Evolutionary conservation across 331 rosid genomes (phyloP).

Genomic region (Phaseolus coccineus): DNA sequence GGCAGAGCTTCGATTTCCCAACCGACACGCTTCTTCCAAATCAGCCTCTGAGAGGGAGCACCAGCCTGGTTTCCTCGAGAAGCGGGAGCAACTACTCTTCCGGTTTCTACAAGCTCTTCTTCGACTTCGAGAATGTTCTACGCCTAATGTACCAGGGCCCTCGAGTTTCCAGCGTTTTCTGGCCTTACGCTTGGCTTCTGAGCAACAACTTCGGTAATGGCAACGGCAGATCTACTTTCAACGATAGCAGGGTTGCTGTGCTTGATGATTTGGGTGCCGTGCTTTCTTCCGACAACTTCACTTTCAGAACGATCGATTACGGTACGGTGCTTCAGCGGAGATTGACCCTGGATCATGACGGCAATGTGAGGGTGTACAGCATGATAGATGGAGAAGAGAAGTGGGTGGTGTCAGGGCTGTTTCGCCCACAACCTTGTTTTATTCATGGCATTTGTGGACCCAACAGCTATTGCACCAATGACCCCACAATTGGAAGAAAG

Average conservation of each 20-base stretch:
- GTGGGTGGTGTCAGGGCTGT: background rate
- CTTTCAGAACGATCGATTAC: background rate
- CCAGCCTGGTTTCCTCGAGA: slow-evolving; percentile 25
- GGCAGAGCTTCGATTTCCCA: slow-evolving; percentile 23
- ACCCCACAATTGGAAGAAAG: slow-evolving; percentile 38
- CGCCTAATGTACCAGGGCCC: slow-evolving; percentile 42
- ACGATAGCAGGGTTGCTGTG: slow-evolving; percentile 2
- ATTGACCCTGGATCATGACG: slow-evolving; percentile 38
- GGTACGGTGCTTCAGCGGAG: slow-evolving; percentile 19
- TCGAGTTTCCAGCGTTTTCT: slow-evolving; percentile 48
- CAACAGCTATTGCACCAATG: slow-evolving; percentile 4
- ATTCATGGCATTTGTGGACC: slow-evolving; percentile 41
- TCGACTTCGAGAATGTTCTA: slow-evolving; percentile 36
- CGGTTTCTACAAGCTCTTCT: slow-evolving; percentile 15
- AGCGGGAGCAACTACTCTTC: slow-evolving; percentile 37
- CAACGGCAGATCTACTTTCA: slow-evolving; percentile 5
- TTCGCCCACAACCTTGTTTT: background rate
- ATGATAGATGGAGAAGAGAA: background rate
- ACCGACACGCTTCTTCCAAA: background rate
- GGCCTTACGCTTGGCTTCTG: slow-evolving; percentile 49
- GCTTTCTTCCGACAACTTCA: slow-evolving; percentile 43
- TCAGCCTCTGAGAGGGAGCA: background rate
- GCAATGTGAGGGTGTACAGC: slow-evolving; percentile 35
- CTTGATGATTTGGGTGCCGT: slow-evolving; percentile 42
- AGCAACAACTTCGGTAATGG: background rate